These are phyloP conservation scores for Pseudocercospora pini-densiflorae DNA, from an alignment of 2,329 filamentous ascomycete genomes.

Conservation along the genomic window DNA sequence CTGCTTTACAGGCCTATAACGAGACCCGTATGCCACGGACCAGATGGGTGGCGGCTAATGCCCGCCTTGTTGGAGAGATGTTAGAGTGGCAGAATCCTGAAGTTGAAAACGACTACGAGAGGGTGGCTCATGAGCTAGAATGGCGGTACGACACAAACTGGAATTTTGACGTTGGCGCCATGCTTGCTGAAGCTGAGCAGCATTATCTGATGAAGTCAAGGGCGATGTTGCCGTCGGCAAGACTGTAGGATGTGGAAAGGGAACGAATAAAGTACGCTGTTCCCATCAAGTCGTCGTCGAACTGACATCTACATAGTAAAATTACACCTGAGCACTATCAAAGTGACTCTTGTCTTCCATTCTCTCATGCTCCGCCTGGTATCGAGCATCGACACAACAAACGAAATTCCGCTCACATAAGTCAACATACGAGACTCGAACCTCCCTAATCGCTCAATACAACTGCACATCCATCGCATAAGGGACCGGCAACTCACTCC, in stretches of 20 bases:
- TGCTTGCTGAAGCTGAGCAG: conserved; percentile 7
- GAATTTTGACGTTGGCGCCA: not conserved
- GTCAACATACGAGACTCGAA: too few species aligned
- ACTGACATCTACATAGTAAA: not conserved
- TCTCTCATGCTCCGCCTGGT: not conserved
- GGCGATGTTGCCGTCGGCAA: not conserved
- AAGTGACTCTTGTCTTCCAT: not conserved
- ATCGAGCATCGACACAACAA: not conserved
- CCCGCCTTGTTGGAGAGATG: not conserved
- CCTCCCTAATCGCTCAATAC: conserved; percentile 6
- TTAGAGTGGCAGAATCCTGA: not conserved
- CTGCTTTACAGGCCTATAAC: not conserved
- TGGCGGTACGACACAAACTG: not conserved
- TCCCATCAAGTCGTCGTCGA: not conserved
- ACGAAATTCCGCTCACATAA: not conserved
- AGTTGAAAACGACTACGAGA: not conserved
- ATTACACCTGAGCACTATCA: not conserved
- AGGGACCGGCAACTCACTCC: conserved; percentile 9
- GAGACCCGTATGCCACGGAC: not conserved
- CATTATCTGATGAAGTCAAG: not conserved
- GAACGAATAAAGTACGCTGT: not conserved
- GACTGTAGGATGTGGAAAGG: not conserved
- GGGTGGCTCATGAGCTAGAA: not conserved
- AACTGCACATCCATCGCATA: conserved; percentile 21
- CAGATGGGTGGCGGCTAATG: not conserved